Base-by-base conservation (phyloP, 371 early-diverging fungal genomes). In the Umbelopsis sp. region DNA sequence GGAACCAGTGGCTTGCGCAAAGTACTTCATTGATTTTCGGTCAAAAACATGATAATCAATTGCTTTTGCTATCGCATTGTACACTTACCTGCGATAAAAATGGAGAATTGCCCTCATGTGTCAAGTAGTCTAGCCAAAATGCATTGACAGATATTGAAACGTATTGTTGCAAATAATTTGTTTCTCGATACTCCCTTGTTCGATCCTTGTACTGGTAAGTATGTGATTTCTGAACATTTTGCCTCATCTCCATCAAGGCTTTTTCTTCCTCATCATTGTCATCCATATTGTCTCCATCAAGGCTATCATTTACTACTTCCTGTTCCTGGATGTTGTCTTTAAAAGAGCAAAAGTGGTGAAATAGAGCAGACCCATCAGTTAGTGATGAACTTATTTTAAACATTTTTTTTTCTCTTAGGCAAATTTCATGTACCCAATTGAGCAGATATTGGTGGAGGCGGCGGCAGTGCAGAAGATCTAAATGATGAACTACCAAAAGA, bases 51-150 rank as follows among this genome's bases (percentile, higher is more conserved):
- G 20, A 24, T 14, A 4, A 44, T 44, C 25, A 25, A 16, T 52
- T 4, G 7, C 18, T 4, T 16, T 29, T 32, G 24, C 0, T 62
- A 37, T 22, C 12, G 66, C 29, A 20, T 68, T 8, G 41, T 4
- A 46, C 1, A 57, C 50, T 66, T 79, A 84, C 84, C 66, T 74
- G 71, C n/a, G 85, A 79, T 52, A 82, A 51, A 66, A 85, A 82
- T 1, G 67, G 67, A 7, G 66, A 52, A 11, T 44, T 14, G 37
- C 63, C 65, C 25, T 73, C 73, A 22, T 74, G 73, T 44, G 74
- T 69, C 11, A 84, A 63, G 50, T 73, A 85, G 44, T 86, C 85
- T n/a, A 86, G 67, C 88, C 87, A 88, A 63, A 86, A 86, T 11
- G 74, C 78, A 35, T 80, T 82, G 12, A 74, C 66, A 20, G 67